Evolutionary conservation across 805 yeast genomes (phyloP), one percentile per base, ranked within the genome.

Genomic region (Cyberlindnera sargentensis): DNA sequence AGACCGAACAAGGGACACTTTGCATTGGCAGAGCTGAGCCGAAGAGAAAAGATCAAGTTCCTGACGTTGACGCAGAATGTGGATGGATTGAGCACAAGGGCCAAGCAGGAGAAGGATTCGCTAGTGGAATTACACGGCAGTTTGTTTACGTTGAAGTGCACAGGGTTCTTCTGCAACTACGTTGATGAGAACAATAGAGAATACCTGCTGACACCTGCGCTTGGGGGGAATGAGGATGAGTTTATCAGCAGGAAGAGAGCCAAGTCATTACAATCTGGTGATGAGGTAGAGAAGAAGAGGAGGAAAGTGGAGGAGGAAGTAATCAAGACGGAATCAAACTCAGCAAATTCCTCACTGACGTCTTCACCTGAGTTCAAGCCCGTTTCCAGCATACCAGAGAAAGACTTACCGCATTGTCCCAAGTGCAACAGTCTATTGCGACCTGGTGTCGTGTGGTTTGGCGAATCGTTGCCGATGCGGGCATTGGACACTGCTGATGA

Each of bases 371-470:
- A 70, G 34, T 67, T 72, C 39, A 53, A 63, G 3, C 78, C 82
- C 3, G 69, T 73, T 2, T 67, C 73, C n/a, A 57, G 65, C 11
- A 62, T 87, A 1, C 64, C 69, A 3, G 73, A 64, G 38, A 56
- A 62, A 1, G 78, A 77, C 2, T 68, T 87, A 8, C 96, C 96
- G 1, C 72, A 62, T 34, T 89, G 97, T 59, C 95, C 96, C 0
- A 65, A 64, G 8, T 89, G 97, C 58, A 58, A 67, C n/a, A 71
- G 81, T 0, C 58, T 84, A 9, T 63, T 89, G 45, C 68, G 96
- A 24, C 97, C 97, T 0, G 95, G 93, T 0, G 95, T 89, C 3
- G 90, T 88, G 5, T 89, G 96, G 96, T 87, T 84, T 63, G 96
- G 96, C n/a, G 97, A 89, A 62, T 73, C 88, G 11, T 65, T 89